Conservation (phyloP, 2,329 filamentous ascomycete species). For the Aspergillus latus region DNA sequence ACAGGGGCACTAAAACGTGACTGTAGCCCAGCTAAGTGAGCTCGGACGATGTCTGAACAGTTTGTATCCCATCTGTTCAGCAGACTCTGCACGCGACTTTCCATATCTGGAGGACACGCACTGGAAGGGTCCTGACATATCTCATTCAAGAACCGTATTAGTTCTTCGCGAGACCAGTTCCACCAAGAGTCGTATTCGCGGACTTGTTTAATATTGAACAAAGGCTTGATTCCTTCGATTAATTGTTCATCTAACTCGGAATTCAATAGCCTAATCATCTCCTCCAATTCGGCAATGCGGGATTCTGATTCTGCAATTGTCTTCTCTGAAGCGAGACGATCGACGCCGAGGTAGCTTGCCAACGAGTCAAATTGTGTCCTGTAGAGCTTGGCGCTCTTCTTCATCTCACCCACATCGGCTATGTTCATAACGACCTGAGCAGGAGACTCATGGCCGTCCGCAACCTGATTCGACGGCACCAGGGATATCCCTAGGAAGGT, state of each 20-base stretch:
- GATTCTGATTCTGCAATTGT: not conserved
- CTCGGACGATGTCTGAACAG: conserved; percentile 15
- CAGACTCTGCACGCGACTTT: conserved; percentile 10
- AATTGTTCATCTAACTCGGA: conserved; percentile 35
- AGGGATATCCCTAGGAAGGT: too few species aligned
- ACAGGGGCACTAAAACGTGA: too few species aligned
- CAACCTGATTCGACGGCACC: too few species aligned
- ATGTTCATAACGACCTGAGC: too few species aligned
- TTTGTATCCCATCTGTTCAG: conserved; percentile 21
- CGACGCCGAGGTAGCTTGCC: conserved; percentile 11
- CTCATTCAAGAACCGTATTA: conserved; percentile 15
- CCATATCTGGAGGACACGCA: not conserved
- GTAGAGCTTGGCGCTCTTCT: not conserved
- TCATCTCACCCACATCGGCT: too few species aligned
- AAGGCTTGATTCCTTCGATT: conserved; percentile 28
- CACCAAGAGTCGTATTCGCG: conserved; percentile 38
- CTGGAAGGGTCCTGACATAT: not conserved
- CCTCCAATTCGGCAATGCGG: conserved; percentile 10
- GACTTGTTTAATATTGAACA: conserved; percentile 29
- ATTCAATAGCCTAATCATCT: conserved; percentile 26
- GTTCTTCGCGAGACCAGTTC: conserved; percentile 37
- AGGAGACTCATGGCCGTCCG: too few species aligned
- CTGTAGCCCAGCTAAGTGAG: not conserved
- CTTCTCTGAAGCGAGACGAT: not conserved
- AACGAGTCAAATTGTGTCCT: conserved; percentile 13